Base-by-base conservation (phyloP, 495 filamentous ascomycete species). In the Aspergillus cristatus region DNA sequence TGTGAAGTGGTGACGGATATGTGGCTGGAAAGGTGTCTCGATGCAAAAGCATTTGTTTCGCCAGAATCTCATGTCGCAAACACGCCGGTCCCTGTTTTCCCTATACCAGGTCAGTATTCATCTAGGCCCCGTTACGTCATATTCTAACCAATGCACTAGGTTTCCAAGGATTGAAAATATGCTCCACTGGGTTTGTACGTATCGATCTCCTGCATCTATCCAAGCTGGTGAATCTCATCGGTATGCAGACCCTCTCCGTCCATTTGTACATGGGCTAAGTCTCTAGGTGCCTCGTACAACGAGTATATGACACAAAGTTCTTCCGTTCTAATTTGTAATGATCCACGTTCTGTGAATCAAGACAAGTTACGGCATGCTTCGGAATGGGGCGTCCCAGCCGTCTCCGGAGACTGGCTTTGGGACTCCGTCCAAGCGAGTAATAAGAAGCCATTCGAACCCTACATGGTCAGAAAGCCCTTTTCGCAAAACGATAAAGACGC, bases 21-120 rank as follows among this genome's bases (percentile, higher is more conserved):
- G 71, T 98, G 90, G 79, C 68, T 97, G 26, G 91, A 98, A 59
- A 71, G 76, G 30, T 97, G 90, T 54, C 62, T 97, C 22, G 75
- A 86, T 48, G 71, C 76, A 12, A 86, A 84, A 48, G 63, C 55
- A 7, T 71, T 87, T 39, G 74, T 86, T 25, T 65, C 79, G 7
- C 86, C 88, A n/a, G 56, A 63, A 34, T 68, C 76, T 1, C 72
- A 90, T 53, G 68, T 85, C 38, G 74, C 84, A 16, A 85, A 82
- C 42, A 79, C 71, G 3, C 88, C 90, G 1, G 82, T 94, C 42
- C 68, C 74, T 5, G 50, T 56, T 20, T 82, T 84, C 38, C 81
- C 79, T 18, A 74, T 94, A 12, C 48, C 62, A 63, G 73, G 78
- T 79, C 48, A 43, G 62, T 42, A 14, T 14, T 35, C 18, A 13